Conservation (phyloP, 2,329 filamentous ascomycete genomes). For the Cladosporium phlei region DNA sequence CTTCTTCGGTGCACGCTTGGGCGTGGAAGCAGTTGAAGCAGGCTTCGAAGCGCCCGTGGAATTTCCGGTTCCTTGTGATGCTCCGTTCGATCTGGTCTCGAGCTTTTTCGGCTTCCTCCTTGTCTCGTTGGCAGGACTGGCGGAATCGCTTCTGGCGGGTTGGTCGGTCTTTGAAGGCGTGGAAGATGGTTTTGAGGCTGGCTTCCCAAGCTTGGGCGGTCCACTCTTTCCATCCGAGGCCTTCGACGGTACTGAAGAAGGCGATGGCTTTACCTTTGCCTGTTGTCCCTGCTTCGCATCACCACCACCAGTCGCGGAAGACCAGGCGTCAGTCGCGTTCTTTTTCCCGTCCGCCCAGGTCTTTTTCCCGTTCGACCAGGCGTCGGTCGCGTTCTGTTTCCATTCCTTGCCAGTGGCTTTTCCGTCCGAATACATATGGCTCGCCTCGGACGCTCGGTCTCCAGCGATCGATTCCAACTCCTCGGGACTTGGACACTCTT, state of each 20-base stretch:
- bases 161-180: not conserved
- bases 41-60: not conserved
- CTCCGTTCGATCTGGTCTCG: not conserved
- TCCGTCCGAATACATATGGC: not conserved
- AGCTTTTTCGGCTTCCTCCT: slow-evolving; percentile 8
- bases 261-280: no score
- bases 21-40: not conserved
- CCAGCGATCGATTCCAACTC: slow-evolving; percentile 17
- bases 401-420: not conserved
- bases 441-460: not conserved
- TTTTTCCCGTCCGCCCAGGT: no score
- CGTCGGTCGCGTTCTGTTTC: not conserved
- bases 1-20: slow-evolving; percentile 4
- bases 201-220: slow-evolving; percentile 6
- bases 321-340: no score
- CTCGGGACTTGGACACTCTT: slow-evolving; percentile 22
- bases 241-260: not conserved
- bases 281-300: no score
- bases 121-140: not conserved
- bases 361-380: no score
- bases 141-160: not conserved
- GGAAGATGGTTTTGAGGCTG: not conserved
- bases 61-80: not conserved
- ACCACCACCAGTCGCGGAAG: no score
- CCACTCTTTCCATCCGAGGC: no score